phyloP scores from a whole-genome alignment of 108 stramenopile species.

The Mayamaea pseudoterrestris region DNA sequence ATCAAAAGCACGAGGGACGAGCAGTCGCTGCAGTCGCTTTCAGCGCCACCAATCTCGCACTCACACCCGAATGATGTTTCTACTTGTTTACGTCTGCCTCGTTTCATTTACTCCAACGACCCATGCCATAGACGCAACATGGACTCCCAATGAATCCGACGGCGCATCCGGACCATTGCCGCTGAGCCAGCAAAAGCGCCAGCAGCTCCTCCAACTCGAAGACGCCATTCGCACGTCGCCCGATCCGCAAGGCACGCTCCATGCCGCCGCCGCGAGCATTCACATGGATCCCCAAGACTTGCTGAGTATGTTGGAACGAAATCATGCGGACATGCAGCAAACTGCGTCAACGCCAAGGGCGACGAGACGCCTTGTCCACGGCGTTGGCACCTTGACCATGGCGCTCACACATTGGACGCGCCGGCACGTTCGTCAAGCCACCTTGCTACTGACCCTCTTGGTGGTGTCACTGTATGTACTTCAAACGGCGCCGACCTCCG shows the following conservation, averaged over 20 bases:
- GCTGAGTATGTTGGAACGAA: constrained; percentile 44
- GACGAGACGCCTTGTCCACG: too few relatives aligned
- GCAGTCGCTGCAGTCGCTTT: too few relatives aligned
- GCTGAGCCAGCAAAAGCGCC: constrained; percentile 18
- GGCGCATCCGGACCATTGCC: background rate
- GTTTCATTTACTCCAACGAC: too few relatives aligned
- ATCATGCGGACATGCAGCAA: constrained; percentile 48
- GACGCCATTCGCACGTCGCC: constrained; percentile 43
- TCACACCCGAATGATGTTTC: too few relatives aligned
- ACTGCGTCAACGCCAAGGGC: too few relatives aligned
- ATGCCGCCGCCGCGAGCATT: constrained; percentile 51
- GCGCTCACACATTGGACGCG: too few relatives aligned
- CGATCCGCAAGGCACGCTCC: constrained; percentile 54
- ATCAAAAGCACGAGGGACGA: too few relatives aligned
- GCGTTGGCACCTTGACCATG: too few relatives aligned
- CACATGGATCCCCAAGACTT: constrained; percentile 44
- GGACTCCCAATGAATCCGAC: background rate
- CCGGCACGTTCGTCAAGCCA: too few relatives aligned
- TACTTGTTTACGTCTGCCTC: too few relatives aligned
- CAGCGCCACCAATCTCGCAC: too few relatives aligned
- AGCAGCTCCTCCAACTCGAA: constrained; percentile 59
- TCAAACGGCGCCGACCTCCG: constrained; percentile 47
- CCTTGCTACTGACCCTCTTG: too few relatives aligned
- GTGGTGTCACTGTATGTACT: constrained; percentile 25
- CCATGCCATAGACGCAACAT: background rate